A percentile compares a stretch with the other conserved stretches of the same genome.
Conservation (phyloP, 148 eudicot species). For the Nepenthes gracilis region DNA sequence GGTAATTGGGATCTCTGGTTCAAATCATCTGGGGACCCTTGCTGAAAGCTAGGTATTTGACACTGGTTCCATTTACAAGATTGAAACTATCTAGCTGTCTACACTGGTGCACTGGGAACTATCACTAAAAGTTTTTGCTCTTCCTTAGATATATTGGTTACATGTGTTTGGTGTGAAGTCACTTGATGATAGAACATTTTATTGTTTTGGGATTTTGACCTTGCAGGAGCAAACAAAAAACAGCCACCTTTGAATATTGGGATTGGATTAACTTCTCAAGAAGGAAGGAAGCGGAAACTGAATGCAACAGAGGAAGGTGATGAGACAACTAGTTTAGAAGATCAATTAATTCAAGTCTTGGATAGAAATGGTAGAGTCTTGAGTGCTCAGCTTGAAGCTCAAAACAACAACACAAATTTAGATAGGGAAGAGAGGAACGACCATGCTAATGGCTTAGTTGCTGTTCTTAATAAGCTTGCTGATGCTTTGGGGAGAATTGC, state of each 20-base stretch:
- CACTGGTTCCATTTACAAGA: too few species aligned
- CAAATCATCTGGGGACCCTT: too few species aligned
- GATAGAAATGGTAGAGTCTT: conserved; percentile 63
- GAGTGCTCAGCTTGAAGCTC: conserved; percentile 60
- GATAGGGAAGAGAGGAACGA: conserved; percentile 78
- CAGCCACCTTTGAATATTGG: conserved; percentile 26
- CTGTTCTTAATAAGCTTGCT: conserved; percentile 73
- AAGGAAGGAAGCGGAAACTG: conserved; percentile 56
- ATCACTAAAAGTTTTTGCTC: too few species aligned
- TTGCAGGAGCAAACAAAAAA: conserved; percentile 34
- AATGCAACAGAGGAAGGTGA: conserved; percentile 23
- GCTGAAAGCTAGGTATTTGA: too few species aligned
- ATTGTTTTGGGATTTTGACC: conserved; percentile 1
- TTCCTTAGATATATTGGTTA: too few species aligned
- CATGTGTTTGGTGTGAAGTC: neutral
- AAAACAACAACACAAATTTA: conserved; percentile 44
- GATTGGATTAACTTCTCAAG: conserved; percentile 30
- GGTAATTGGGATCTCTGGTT: too few species aligned
- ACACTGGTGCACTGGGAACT: too few species aligned
- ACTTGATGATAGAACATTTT: neutral
- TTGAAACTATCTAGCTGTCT: too few species aligned
- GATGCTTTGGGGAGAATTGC: conserved; percentile 84
- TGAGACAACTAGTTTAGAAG: conserved; percentile 21
- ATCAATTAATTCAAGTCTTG: conserved; percentile 41
- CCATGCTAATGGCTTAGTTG: conserved; percentile 46